phyloP scores from a whole-genome alignment of 2,329 filamentous ascomycete genomes.

The Aspergillus sp. region DNA sequence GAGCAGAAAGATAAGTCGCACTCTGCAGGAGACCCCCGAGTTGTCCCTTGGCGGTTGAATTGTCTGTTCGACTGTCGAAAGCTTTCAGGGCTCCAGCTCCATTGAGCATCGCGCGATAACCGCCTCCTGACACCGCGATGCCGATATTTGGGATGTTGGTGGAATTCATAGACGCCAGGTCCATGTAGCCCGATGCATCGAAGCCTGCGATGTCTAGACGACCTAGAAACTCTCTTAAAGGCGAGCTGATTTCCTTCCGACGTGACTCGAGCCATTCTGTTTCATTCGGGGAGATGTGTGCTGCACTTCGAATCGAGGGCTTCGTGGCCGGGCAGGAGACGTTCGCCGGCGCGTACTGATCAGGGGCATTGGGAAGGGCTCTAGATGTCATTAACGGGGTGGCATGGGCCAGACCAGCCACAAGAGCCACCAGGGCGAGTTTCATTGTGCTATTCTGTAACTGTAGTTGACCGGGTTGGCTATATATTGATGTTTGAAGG shows the following conservation, averaged over 20 bases:
- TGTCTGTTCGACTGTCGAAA: constrained; percentile 70
- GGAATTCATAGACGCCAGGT: constrained; percentile 55
- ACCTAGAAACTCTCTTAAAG: constrained; percentile 71
- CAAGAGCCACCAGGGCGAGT: not conserved
- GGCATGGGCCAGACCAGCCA: not conserved
- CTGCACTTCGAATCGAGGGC: constrained; percentile 68
- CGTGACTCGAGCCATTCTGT: constrained; percentile 70
- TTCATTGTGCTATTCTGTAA: too few relatives aligned
- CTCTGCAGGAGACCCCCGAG: constrained; percentile 79
- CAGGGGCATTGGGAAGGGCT: constrained; percentile 57
- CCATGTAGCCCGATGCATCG: constrained; percentile 72
- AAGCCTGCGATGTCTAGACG: constrained; percentile 75
- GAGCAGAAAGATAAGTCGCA: constrained; percentile 74
- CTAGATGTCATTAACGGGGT: constrained; percentile 23
- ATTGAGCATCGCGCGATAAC: constrained; percentile 82
- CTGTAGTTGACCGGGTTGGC: too few relatives aligned
- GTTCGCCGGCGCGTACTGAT: constrained; percentile 69
- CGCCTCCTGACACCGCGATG: constrained; percentile 78
- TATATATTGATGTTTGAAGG: too few relatives aligned
- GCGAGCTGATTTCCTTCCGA: constrained; percentile 68
- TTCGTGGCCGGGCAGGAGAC: constrained; percentile 68
- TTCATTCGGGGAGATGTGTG: constrained; percentile 67
- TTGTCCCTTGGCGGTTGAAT: constrained; percentile 62
- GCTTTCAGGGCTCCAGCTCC: constrained; percentile 77
- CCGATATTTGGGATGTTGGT: constrained; percentile 66